Percentiles rank a stretch among this genome's conserved stretches.
phyloP scores from a whole-genome alignment of 1,284 basidiomycete genomes.

The Singerocomus inundabilis region DNA sequence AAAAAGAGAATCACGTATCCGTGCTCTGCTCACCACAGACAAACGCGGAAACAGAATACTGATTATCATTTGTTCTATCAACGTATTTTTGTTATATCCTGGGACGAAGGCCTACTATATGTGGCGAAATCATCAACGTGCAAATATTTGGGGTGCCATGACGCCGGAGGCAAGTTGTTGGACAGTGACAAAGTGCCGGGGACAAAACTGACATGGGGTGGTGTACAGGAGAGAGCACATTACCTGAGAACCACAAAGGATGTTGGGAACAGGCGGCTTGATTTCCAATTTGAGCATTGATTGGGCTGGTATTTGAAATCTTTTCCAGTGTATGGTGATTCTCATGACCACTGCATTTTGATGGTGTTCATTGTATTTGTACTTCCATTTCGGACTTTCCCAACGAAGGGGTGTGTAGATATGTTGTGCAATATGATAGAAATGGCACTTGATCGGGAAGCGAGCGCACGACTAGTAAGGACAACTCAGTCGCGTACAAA shows the following conservation, averaged over 20 bases:
- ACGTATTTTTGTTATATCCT: conserved; percentile 50
- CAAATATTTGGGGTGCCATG: conserved; percentile 52
- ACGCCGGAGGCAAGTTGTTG: conserved; percentile 39
- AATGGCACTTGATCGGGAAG: too few species aligned
- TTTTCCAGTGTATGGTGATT: neutral
- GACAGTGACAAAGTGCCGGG: neutral
- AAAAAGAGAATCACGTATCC: neutral
- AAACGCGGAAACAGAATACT: conserved; percentile 47
- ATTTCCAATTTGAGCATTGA: conserved; percentile 41
- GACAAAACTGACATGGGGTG: neutral
- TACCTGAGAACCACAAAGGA: conserved; percentile 47
- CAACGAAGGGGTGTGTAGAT: conserved; percentile 7
- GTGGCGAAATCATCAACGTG: conserved; percentile 46
- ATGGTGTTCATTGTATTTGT: neutral
- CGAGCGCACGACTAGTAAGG: too few species aligned
- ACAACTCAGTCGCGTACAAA: too few species aligned
- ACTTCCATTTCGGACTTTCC: neutral
- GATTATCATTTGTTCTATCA: conserved; percentile 46
- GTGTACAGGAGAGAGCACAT: conserved; percentile 35
- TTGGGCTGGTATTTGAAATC: neutral
- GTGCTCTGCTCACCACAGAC: conserved; percentile 33
- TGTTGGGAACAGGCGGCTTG: too few species aligned
- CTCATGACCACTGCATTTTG: neutral
- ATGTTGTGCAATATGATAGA: conserved; percentile 22
- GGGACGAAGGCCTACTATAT: too few species aligned